Evolutionary conservation across 768 basidiomycete genomes (phyloP).

Genomic region (Cystobasidium tubakii): DNA sequence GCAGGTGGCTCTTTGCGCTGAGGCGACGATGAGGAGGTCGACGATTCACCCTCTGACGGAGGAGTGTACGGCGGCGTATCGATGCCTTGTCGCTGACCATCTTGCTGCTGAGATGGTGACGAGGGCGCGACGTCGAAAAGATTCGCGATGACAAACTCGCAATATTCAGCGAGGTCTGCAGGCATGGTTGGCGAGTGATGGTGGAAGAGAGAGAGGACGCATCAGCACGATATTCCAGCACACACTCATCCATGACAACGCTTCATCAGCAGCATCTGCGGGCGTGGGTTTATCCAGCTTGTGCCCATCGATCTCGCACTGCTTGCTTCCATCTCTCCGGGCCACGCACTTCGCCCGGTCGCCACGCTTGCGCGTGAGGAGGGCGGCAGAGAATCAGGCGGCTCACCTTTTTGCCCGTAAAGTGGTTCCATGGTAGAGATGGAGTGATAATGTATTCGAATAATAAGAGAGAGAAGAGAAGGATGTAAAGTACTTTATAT

Average conservation of each 20-base stretch:
- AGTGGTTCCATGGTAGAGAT: constrained; percentile 9
- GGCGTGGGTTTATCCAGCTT: too few relatives aligned
- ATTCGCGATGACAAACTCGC: constrained; percentile 40
- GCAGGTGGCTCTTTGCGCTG: constrained; percentile 51
- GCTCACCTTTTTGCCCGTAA: constrained; percentile 17
- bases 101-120: constrained; percentile 24
- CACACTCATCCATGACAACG: too few relatives aligned
- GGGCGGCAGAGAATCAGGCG: too few relatives aligned
- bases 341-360: background rate
- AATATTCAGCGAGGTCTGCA: constrained; percentile 39
- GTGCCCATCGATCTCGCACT: background rate
- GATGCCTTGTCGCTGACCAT: constrained; percentile 48
- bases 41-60: background rate
- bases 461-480: constrained; percentile 8
- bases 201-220: background rate
- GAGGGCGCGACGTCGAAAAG: constrained; percentile 35
- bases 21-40: background rate
- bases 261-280: too few relatives aligned
- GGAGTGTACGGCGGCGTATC: constrained; percentile 34
- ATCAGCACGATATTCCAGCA: too few relatives aligned
- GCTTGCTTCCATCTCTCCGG: background rate
- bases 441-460: background rate
- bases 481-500: too few relatives aligned
- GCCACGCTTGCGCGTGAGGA: background rate
- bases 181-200: background rate